Evolutionary conservation across 225 moss, liverwort and hornwort species (phyloP), one percentile per base, ranked within the genome.

Genomic region (Marchantia polymorpha): DNA sequence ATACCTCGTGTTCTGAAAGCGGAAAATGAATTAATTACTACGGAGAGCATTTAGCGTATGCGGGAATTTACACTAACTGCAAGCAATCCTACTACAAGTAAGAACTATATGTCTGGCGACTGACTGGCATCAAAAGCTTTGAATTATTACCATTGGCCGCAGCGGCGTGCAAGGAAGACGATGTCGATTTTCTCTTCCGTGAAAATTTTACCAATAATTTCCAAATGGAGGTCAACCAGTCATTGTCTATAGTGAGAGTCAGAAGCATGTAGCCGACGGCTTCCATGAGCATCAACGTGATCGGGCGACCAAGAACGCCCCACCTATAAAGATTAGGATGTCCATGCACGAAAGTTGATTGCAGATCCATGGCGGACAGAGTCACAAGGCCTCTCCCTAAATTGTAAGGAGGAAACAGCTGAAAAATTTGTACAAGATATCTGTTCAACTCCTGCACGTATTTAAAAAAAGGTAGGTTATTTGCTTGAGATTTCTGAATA

Each of bases 321-420:
- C 94, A 97, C 79, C 88, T 69, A 74, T 92, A 94, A 48, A 91
- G 92, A 78, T 85, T 77, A 48, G 86, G 54, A 30, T 73, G 64
- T 73, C 78, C 83, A 56, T 92, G 92, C 72, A 89, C 26, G 78
- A 92, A 81, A 52, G 87, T 84, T 51, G 86, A 87, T 84, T 90
- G 80, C 12, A 97, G 86, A 83, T 94, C 94, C 81, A 97, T 83
- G 47, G 92, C 90, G 48, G 94, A 93, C 10, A 97, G 86, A 86
- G 82, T 92, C 83, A 97, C 92, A 48, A 97, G 89, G 77, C 93
- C 92, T 71, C 80, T 88, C 39, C 96, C 96, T 79, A 97, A 75
- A 69, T 97, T 94, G 87, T 87, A 97, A 5, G 96, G 82, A 72
- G 96, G 96, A 61, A 97, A 97, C 26, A 90, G 83, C 77, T 91